Evolutionary conservation across 2,329 filamentous ascomycete species (phyloP).

Genomic region (Alternaria ventricosa): DNA sequence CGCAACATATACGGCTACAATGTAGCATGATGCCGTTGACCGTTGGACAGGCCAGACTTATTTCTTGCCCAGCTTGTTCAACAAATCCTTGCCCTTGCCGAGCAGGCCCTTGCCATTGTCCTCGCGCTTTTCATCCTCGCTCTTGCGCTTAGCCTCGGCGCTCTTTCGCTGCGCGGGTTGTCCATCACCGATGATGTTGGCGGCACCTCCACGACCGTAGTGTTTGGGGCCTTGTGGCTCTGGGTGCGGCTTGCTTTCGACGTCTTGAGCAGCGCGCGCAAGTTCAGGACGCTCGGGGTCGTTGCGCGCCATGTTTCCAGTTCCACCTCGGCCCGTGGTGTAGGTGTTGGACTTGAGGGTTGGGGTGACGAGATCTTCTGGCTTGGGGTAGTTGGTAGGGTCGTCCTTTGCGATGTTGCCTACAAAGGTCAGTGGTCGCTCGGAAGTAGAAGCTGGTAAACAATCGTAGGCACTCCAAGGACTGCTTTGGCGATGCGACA

Average conservation of each 20-base stretch:
- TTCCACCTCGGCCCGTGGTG: conserved; percentile 88
- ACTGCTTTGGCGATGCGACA: neutral
- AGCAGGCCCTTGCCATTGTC: conserved; percentile 49
- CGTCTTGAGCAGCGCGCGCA: conserved; percentile 83
- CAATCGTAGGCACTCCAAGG: neutral
- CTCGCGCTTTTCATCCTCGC: conserved; percentile 18
- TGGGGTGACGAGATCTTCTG: conserved; percentile 77
- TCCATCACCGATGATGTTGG: conserved; percentile 63
- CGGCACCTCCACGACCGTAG: conserved; percentile 76
- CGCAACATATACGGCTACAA: neutral
- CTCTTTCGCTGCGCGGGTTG: conserved; percentile 40
- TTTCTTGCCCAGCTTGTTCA: conserved; percentile 54
- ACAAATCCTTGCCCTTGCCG: conserved; percentile 62
- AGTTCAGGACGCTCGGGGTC: conserved; percentile 69
- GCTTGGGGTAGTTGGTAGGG: conserved; percentile 38
- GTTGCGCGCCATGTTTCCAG: conserved; percentile 84
- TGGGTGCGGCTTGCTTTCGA: conserved; percentile 62
- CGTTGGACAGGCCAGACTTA: conserved; percentile 10
- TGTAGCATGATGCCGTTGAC: neutral
- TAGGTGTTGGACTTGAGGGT: conserved; percentile 82
- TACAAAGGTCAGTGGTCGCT: conserved; percentile 17
- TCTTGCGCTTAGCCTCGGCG: conserved; percentile 35
- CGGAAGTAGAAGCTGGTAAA: neutral
- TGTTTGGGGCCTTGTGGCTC: conserved; percentile 67
- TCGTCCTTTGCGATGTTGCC: conserved; percentile 58